A percentile compares a stretch with the other conserved stretches of the same genome.
Conservation (phyloP, 2,329 filamentous ascomycete genomes). For the Pezizomycotina sp. region DNA sequence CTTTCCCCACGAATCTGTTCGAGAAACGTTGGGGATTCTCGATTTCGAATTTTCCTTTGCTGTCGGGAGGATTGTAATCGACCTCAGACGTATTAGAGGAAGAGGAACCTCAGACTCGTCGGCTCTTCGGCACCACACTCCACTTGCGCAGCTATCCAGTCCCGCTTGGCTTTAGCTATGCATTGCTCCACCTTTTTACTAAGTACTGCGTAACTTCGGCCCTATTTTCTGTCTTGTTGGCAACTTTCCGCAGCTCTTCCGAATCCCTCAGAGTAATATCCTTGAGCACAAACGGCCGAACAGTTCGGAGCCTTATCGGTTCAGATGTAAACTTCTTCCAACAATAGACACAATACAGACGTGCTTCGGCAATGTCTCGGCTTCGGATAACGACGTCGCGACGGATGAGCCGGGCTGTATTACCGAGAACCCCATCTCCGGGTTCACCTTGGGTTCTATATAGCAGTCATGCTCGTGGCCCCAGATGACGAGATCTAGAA, state of each 20-base stretch:
- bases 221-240: conserved; percentile 68
- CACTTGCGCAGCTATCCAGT: conserved; percentile 67
- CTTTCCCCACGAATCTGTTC: conserved; percentile 73
- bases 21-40: conserved; percentile 96
- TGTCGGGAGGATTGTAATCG: conserved; percentile 71
- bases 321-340: conserved; percentile 64
- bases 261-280: conserved; percentile 67
- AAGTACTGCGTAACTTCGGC: conserved; percentile 62
- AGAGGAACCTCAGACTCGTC: conserved; percentile 49
- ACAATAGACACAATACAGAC: conserved; percentile 73
- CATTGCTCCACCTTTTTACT: conserved; percentile 61
- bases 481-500: conserved; percentile 85
- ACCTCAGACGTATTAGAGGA: conserved; percentile 75
- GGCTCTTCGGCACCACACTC: conserved; percentile 35
- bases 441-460: conserved; percentile 68
- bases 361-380: conserved; percentile 81
- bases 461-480: conserved; percentile 94
- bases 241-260: conserved; percentile 57
- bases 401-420: conserved; percentile 97
- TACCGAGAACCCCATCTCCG: conserved; percentile 79
- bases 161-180: conserved; percentile 64
- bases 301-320: conserved; percentile 67
- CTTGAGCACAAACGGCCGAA: conserved; percentile 75
- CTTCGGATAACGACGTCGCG: conserved; percentile 76
- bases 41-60: conserved; percentile 70